phyloP scores from a whole-genome alignment of 345 rosid species.

The Noccaea caerulescens region DNA sequence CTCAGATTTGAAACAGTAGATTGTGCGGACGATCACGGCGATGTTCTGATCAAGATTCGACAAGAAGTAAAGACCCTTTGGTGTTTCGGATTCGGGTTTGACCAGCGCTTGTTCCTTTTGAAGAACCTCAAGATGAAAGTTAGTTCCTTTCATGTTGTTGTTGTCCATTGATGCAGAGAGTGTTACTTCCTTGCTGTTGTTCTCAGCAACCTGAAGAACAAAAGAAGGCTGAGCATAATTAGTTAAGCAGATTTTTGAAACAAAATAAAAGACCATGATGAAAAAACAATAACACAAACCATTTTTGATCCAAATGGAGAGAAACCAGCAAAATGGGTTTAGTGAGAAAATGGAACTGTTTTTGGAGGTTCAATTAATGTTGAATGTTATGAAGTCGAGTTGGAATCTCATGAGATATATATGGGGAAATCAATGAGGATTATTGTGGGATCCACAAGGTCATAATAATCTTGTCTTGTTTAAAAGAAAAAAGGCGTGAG shows the following conservation, averaged over 20 bases:
- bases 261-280: constrained; percentile 6
- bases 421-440: constrained; percentile 32
- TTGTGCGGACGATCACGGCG: constrained; percentile 74
- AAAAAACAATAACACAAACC: constrained; percentile 33
- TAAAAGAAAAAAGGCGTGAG: constrained; percentile 7
- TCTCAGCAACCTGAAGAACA: constrained; percentile 52
- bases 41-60: constrained; percentile 94
- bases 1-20: constrained; percentile 78
- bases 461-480: constrained; percentile 30
- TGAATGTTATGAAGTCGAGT: constrained; percentile 44
- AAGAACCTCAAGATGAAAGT: constrained; percentile 54
- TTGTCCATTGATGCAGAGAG: constrained; percentile 52
- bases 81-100: constrained; percentile 69
- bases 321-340: constrained; percentile 3
- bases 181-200: constrained; percentile 42
- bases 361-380: background rate
- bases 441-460: constrained; percentile 25
- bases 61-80: constrained; percentile 77
- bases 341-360: constrained; percentile 9
- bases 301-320: constrained; percentile 22
- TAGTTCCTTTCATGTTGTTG: constrained; percentile 48
- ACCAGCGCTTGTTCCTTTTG: constrained; percentile 63
- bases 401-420: constrained; percentile 46
- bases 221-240: constrained; percentile 17
- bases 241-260: background rate